These are phyloP conservation scores for Hansenula lynferdii DNA, from an alignment of 1,139 yeast genomes.

Conservation along the genomic window DNA sequence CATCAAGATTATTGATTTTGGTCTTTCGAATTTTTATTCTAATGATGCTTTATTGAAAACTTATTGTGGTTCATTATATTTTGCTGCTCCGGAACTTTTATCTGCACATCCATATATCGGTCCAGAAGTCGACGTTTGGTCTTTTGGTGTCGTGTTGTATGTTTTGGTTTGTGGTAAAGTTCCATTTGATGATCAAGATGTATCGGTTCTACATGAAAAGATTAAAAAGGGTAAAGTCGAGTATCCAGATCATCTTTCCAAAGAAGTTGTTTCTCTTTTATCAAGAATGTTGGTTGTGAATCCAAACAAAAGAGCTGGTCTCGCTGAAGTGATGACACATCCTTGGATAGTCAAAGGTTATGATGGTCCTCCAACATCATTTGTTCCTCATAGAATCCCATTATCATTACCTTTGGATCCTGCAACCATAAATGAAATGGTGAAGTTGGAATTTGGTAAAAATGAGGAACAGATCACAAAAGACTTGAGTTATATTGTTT, in stretches of 20 bases:
- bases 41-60: constrained; percentile 75
- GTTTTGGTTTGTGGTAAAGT: constrained; percentile 97
- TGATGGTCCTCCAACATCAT: constrained; percentile 66
- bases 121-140: constrained; percentile 98
- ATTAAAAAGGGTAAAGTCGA: constrained; percentile 91
- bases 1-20: constrained; percentile 93
- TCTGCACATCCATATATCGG: constrained; percentile 92
- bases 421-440: constrained; percentile 67
- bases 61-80: constrained; percentile 94
- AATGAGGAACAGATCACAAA: constrained; percentile 49
- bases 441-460: constrained; percentile 74
- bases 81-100: constrained; percentile 96
- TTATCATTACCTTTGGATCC: constrained; percentile 68
- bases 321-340: constrained; percentile 76
- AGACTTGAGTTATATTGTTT: constrained; percentile 53
- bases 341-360: constrained; percentile 96
- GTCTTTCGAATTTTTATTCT: constrained; percentile 83
- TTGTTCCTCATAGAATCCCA: constrained; percentile 75
- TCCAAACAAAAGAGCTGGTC: constrained; percentile 72
- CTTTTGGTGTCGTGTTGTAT: constrained; percentile 92
- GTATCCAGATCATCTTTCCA: constrained; percentile 78
- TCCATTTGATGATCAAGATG: constrained; percentile 95
- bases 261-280: constrained; percentile 78
- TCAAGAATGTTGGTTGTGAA: constrained; percentile 91
- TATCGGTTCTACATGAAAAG: constrained; percentile 88